These are phyloP conservation scores for Penicillium silybi DNA, from an alignment of 495 filamentous ascomycete genomes.

Conservation along the genomic window DNA sequence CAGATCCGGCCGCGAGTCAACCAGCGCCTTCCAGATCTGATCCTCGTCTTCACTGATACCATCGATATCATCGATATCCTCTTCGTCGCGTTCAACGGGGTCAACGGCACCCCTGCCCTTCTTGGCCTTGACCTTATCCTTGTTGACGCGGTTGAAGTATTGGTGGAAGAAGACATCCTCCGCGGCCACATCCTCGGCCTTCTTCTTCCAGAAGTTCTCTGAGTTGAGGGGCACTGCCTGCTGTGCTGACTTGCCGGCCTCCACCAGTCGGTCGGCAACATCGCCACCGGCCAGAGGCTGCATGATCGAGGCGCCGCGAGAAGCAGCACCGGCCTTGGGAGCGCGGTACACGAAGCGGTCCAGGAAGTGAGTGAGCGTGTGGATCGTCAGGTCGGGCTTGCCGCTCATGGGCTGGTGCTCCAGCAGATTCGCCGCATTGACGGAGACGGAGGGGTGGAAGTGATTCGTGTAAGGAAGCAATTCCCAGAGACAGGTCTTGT, in stretches of 20 bases:
- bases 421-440: slow-evolving; percentile 71
- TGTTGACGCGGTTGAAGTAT: slow-evolving; percentile 82
- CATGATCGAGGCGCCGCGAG: slow-evolving; percentile 86
- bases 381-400: slow-evolving; percentile 82
- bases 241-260: slow-evolving; percentile 45
- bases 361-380: slow-evolving; percentile 90
- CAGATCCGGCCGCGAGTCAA: slow-evolving; percentile 72
- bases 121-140: slow-evolving; percentile 62
- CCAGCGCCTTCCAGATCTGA: slow-evolving; percentile 92
- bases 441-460: slow-evolving; percentile 93
- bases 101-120: slow-evolving; percentile 43
- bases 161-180: slow-evolving; percentile 98
- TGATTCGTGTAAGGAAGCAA: slow-evolving; percentile 73
- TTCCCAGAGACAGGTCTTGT: slow-evolving; percentile 90
- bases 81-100: slow-evolving; percentile 20
- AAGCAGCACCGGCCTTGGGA: slow-evolving; percentile 60
- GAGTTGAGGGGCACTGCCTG: slow-evolving; percentile 63
- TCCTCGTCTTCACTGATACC: slow-evolving; percentile 47
- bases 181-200: slow-evolving; percentile 74
- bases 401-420: slow-evolving; percentile 62
- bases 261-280: slow-evolving; percentile 60
- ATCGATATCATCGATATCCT: slow-evolving; percentile 27
- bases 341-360: slow-evolving; percentile 96
- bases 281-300: slow-evolving; percentile 76
- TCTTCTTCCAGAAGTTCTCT: slow-evolving; percentile 88